phyloP scores from a whole-genome alignment of 495 filamentous ascomycete species.

The Achaetomiella virescens region DNA sequence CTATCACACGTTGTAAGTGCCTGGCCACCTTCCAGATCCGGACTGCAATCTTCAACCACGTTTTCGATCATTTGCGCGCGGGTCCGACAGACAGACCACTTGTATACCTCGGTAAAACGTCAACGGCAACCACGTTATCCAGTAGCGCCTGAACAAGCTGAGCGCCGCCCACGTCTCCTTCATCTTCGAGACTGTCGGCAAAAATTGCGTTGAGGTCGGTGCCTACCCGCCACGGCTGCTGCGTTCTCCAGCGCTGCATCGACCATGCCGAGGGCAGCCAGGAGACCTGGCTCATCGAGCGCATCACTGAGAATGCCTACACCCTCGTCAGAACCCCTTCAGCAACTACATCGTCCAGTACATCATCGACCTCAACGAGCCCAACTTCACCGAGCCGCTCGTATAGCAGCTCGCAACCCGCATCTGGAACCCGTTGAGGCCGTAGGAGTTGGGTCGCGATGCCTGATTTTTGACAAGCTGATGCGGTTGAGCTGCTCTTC shows the following conservation, averaged over 20 bases:
- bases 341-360: slow-evolving; percentile 99
- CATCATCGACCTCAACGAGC: slow-evolving; percentile 85
- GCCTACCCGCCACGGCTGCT: slow-evolving; percentile 98
- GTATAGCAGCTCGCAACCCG: slow-evolving; percentile 69
- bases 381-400: slow-evolving; percentile 75
- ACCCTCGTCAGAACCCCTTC: slow-evolving; percentile 91
- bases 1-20: no score
- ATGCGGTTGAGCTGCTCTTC: no score
- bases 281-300: slow-evolving; percentile 77
- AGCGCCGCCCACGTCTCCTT: slow-evolving; percentile 76
- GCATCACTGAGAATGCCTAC: slow-evolving; percentile 79
- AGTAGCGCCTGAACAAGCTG: slow-evolving; percentile 96
- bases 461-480: no score
- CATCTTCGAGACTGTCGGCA: slow-evolving; percentile 90
- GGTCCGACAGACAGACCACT: no score
- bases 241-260: slow-evolving; percentile 94
- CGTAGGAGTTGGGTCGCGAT: no score
- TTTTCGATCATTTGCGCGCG: no score
- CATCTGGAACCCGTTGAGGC: no score
- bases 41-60: no score
- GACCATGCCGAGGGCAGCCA: slow-evolving; percentile 92
- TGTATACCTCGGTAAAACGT: no score
- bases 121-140: slow-evolving; percentile 97
- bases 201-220: slow-evolving; percentile 79
- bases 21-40: no score